These are phyloP conservation scores for Tricholoma bakamatsutake DNA, from an alignment of 768 basidiomycete species.

Conservation along the genomic window DNA sequence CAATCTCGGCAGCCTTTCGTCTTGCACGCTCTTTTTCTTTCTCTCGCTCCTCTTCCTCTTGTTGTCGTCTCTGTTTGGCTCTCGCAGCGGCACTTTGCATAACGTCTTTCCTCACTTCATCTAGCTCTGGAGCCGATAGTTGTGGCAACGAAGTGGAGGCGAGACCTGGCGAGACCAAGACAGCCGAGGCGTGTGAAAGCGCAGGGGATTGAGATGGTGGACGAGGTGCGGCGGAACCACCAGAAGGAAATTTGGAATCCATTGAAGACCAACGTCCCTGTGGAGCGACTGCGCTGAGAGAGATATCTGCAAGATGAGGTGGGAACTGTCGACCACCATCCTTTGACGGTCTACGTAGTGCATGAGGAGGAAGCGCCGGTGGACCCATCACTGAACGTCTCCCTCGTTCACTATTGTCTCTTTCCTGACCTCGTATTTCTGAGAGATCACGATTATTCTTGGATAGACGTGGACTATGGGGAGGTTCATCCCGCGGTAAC, in stretches of 20 bases:
- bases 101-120: conserved; percentile 62
- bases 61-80: conserved; percentile 70
- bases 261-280: conserved; percentile 36
- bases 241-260: conserved; percentile 33
- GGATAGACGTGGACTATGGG: conserved; percentile 30
- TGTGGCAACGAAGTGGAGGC: conserved; percentile 26
- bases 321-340: conserved; percentile 49
- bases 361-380: conserved; percentile 39
- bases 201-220: conserved; percentile 39
- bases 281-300: conserved; percentile 20
- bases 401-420: conserved; percentile 30
- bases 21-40: conserved; percentile 76
- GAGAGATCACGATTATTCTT: conserved; percentile 22
- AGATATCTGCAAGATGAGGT: conserved; percentile 44
- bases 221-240: conserved; percentile 23
- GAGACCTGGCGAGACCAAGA: conserved; percentile 30
- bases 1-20: conserved; percentile 72
- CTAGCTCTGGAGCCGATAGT: conserved; percentile 40
- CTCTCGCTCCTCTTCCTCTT: conserved; percentile 80
- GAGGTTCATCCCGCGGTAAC: conserved; percentile 29
- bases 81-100: conserved; percentile 86
- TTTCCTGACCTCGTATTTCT: conserved; percentile 18
- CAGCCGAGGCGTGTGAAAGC: conserved; percentile 35
- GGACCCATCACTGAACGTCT: conserved; percentile 48
- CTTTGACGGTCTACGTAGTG: conserved; percentile 26